phyloP scores from a whole-genome alignment of 2,329 filamentous ascomycete species.

The Neonectria sp. region DNA sequence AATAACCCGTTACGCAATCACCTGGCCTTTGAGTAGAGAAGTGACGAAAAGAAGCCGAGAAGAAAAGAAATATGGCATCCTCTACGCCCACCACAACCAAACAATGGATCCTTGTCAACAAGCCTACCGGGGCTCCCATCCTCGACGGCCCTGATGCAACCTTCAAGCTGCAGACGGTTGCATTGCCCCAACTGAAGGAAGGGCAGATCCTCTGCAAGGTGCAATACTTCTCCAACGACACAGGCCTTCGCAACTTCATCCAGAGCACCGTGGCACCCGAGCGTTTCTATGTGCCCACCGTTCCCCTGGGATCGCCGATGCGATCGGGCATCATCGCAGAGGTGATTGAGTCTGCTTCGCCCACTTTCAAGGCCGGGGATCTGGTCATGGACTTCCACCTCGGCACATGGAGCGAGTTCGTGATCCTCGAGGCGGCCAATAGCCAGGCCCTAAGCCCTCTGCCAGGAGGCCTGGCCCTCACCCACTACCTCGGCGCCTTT shows the following conservation, averaged over 20 bases:
- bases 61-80: conserved; percentile 36
- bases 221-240: conserved; percentile 50
- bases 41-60: conserved; percentile 1
- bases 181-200: conserved; percentile 44
- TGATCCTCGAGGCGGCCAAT: conserved; percentile 45
- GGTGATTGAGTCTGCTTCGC: conserved; percentile 46
- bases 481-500: conserved; percentile 50
- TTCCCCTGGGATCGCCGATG: conserved; percentile 48
- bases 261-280: conserved; percentile 47
- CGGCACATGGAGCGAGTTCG: conserved; percentile 48
- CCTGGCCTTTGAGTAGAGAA: conserved; percentile 18
- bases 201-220: conserved; percentile 49
- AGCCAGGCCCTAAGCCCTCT: conserved; percentile 45
- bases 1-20: conserved; percentile 19
- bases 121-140: conserved; percentile 45
- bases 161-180: conserved; percentile 44
- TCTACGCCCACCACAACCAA: conserved; percentile 46
- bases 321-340: conserved; percentile 49
- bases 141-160: conserved; percentile 47
- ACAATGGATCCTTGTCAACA: conserved; percentile 49
- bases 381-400: conserved; percentile 50
- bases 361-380: conserved; percentile 46
- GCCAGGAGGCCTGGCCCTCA: conserved; percentile 41
- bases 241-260: conserved; percentile 49
- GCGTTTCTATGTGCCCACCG: conserved; percentile 49